phyloP scores from a whole-genome alignment of 441 rosid species.

The Gossypium davidsonii region DNA sequence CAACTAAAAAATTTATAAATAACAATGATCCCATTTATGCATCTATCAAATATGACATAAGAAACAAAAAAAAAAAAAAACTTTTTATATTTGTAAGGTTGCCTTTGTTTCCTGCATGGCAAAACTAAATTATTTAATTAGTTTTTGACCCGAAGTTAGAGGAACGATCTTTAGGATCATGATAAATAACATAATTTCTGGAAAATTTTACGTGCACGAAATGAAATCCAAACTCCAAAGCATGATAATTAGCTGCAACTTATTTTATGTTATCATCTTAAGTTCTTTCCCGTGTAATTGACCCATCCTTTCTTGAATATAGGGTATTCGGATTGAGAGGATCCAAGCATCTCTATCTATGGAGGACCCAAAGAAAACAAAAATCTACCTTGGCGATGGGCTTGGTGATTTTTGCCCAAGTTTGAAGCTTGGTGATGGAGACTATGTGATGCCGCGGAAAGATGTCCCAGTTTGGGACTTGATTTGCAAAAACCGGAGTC shows the following conservation, averaged over 20 bases:
- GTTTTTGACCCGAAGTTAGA: too few relatives aligned
- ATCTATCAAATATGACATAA: too few relatives aligned
- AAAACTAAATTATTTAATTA: too few relatives aligned
- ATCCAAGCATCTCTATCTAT: background rate
- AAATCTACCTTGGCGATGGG: background rate
- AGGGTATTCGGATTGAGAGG: slow-evolving; percentile 52
- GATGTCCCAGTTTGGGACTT: background rate
- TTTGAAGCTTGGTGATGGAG: background rate
- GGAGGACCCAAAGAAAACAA: background rate
- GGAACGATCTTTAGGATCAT: too few relatives aligned
- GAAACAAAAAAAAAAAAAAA: too few relatives aligned
- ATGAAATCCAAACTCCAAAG: too few relatives aligned
- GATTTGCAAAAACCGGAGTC: background rate
- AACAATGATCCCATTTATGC: too few relatives aligned
- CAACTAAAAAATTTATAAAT: slow-evolving; percentile 30
- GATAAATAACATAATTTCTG: too few relatives aligned
- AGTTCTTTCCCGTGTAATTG: background rate
- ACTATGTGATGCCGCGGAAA: background rate
- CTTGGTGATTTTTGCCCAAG: background rate
- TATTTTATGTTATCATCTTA: background rate
- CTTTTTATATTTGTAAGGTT: too few relatives aligned
- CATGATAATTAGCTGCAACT: too few relatives aligned
- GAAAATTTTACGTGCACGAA: too few relatives aligned
- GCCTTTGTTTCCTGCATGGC: too few relatives aligned
- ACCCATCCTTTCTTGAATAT: background rate